phyloP scores from a whole-genome alignment of 2,329 filamentous ascomycete species.

The Trichoderma atrobrunneum region DNA sequence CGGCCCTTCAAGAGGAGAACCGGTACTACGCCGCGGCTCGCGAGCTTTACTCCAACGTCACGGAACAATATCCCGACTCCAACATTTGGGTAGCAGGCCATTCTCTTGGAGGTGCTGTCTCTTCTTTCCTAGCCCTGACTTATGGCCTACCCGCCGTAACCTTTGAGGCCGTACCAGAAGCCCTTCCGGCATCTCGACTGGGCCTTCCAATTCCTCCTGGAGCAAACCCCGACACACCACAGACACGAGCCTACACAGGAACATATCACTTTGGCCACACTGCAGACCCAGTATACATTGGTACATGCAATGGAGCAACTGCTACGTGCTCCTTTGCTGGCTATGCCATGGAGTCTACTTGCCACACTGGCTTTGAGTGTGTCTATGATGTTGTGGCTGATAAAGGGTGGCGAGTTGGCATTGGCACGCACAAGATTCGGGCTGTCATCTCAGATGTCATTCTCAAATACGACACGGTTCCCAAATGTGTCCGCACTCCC shows the following conservation, averaged over 20 bases:
- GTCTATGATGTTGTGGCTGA: constrained; percentile 90
- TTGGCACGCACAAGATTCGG: constrained; percentile 87
- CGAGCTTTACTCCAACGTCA: constrained; percentile 90
- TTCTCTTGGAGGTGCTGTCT: constrained; percentile 85
- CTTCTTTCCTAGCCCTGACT: constrained; percentile 83
- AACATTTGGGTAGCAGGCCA: constrained; percentile 90
- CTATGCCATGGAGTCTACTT: constrained; percentile 91
- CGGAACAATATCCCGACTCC: constrained; percentile 77
- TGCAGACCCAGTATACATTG: constrained; percentile 92
- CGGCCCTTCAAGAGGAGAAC: constrained; percentile 75
- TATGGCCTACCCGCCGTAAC: constrained; percentile 90
- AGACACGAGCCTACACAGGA: constrained; percentile 70
- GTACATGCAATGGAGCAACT: constrained; percentile 85
- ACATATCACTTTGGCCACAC: constrained; percentile 92
- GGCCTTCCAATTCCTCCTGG: constrained; percentile 84
- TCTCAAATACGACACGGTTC: constrained; percentile 75
- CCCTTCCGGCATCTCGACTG: constrained; percentile 77
- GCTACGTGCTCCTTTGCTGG: constrained; percentile 88
- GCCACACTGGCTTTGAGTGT: constrained; percentile 84
- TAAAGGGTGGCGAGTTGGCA: constrained; percentile 86
- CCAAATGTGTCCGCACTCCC: constrained; percentile 70
- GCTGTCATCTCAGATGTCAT: constrained; percentile 86
- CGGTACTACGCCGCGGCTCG: constrained; percentile 87
- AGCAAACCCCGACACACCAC: constrained; percentile 66
- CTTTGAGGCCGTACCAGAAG: constrained; percentile 90